phyloP scores from a whole-genome alignment of 2,329 filamentous ascomycete species.

The Verticillium isaacii region DNA sequence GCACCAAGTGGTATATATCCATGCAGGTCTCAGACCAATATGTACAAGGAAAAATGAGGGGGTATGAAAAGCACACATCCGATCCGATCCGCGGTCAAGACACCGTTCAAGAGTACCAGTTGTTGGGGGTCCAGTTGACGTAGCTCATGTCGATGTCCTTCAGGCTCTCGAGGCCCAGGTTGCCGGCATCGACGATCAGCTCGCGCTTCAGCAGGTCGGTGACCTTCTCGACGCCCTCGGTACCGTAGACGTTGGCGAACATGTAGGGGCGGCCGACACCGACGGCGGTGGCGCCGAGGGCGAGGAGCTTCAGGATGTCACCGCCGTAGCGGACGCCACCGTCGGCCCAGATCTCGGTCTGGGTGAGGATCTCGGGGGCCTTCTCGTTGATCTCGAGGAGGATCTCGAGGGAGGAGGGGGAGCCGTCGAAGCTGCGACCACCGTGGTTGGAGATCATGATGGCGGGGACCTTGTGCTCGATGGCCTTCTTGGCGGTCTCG shows the following conservation, averaged over 20 bases:
- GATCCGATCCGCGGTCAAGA: not conserved
- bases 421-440: conserved; percentile 34
- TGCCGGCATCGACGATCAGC: conserved; percentile 37
- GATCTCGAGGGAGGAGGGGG: conserved; percentile 30
- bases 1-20: not conserved
- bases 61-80: not conserved
- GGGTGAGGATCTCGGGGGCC: conserved; percentile 30
- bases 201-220: conserved; percentile 43
- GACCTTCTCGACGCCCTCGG: conserved; percentile 40
- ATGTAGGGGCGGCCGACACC: conserved; percentile 46
- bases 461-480: conserved; percentile 24
- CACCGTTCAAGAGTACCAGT: conserved; percentile 10
- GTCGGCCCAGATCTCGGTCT: conserved; percentile 34
- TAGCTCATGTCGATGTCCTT: conserved; percentile 23
- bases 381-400: conserved; percentile 32
- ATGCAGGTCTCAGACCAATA: not conserved
- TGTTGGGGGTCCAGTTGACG: conserved; percentile 23
- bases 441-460: conserved; percentile 39
- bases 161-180: conserved; percentile 34
- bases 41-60: not conserved
- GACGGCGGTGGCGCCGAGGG: conserved; percentile 37
- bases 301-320: conserved; percentile 37
- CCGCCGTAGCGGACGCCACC: conserved; percentile 38
- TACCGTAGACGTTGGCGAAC: conserved; percentile 48
- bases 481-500: conserved; percentile 28